phyloP scores from a whole-genome alignment of 306 rosid genomes.

The Benincasa hispida region DNA sequence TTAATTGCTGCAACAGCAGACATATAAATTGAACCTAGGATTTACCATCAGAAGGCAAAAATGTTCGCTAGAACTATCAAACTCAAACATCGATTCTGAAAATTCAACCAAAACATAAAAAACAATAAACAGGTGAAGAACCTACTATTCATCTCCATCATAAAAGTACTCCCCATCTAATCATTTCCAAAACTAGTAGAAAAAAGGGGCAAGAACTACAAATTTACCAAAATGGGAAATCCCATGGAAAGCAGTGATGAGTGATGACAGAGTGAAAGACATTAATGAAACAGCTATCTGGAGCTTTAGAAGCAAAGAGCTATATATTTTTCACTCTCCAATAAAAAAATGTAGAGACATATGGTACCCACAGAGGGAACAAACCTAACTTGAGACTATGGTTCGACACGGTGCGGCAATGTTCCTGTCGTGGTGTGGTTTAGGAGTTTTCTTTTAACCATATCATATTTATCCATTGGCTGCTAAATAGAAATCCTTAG shows the following conservation, averaged over 20 bases:
- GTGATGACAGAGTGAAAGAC: background rate
- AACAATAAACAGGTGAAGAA: background rate
- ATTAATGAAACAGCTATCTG: background rate
- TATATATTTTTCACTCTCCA: background rate
- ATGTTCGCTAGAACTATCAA: background rate
- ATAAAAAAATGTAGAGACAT: background rate
- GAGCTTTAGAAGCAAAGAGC: background rate
- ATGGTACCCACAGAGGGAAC: background rate
- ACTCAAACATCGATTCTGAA: too few species aligned
- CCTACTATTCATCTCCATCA: background rate
- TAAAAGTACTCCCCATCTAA: background rate
- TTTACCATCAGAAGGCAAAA: background rate
- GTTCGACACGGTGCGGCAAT: background rate
- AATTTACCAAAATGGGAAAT: background rate
- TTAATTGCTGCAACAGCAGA: background rate
- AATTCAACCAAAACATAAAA: background rate
- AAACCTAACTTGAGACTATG: background rate
- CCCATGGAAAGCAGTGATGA: background rate
- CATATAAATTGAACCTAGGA: background rate
- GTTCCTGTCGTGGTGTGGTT: background rate
- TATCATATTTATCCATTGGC: background rate
- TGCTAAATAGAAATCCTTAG: background rate
- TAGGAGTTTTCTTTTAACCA: background rate
- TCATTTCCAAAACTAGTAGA: background rate
- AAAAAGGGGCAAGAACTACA: background rate